Evolutionary conservation across 2,329 filamentous ascomycete species (phyloP), one percentile per base, ranked within the genome.

Genomic region (Teratosphaeria zuluensis): DNA sequence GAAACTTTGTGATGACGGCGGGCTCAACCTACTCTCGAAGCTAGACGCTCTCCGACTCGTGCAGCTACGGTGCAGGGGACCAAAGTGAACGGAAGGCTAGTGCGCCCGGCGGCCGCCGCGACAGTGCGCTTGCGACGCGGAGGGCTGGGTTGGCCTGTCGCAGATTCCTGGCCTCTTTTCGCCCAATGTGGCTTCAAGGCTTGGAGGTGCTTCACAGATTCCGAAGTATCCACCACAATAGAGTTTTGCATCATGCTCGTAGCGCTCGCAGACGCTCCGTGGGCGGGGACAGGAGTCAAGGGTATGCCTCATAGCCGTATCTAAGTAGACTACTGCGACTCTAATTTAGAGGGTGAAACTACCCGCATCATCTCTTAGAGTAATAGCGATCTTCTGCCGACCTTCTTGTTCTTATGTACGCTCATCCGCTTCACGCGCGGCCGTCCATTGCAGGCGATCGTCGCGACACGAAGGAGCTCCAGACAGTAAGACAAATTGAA

Each of bases 331-430:
- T 64, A 64, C 64, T 62, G 63, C 62, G 54, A 63, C 62, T 61
- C 61, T 62, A 66, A 63, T 60, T 64, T 63, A 57, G 62, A 58
- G 51, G 54, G 58, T 62, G 62, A 59, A 62, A 63, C 63, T 62
- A 61, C 60, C 57, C 63, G 56, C 59, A 59, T 56, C 62, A 59
- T 61, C 60, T 57, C 51, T 35, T 28, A 48, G 9, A 12, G 14
- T 48, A 28, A 31, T 31, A 53, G 52, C 52, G 52, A 53, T 32
- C 32, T 31, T 53, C 52, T 42, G 59, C 24, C 59, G 56, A 32
- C 48, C 19, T 55, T 57, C 57, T 62, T 51, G 33, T 35, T 60
- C 61, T 56, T 60, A 63, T 63, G 61, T 58, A 56, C 58, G 53
- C 61, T 53, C 57, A 63, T 58, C 58, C 54, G 35, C 62, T 57